Conservation (phyloP, 129 eudicot species). For the Saussurea involucrata region DNA sequence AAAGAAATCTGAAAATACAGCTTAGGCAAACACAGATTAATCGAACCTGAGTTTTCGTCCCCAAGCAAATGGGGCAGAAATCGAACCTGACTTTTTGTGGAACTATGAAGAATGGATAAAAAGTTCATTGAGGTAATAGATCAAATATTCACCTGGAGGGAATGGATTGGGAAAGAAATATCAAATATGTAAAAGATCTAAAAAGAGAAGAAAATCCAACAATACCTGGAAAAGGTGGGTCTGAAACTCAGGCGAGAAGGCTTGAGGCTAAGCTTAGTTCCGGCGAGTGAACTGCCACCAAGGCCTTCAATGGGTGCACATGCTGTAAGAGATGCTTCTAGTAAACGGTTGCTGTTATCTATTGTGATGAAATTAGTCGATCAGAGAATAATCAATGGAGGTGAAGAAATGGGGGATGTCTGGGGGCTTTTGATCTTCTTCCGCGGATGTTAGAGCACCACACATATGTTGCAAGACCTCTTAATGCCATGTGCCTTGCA, state of each 20-base stretch:
- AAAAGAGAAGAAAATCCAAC: too few species aligned
- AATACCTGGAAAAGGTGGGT: conserved; percentile 23
- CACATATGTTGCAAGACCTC: too few species aligned
- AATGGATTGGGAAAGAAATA: too few species aligned
- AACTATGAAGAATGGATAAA: too few species aligned
- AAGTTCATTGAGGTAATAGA: too few species aligned
- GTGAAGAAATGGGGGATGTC: not conserved
- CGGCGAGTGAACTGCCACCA: conserved; percentile 76
- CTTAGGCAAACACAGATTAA: too few species aligned
- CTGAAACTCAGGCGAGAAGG: conserved; percentile 47
- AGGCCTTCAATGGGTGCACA: conserved; percentile 81
- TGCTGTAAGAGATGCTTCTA: conserved; percentile 41
- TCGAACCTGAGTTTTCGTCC: too few species aligned
- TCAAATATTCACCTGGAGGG: too few species aligned
- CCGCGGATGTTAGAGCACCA: conserved; percentile 44
- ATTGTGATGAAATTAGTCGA: conserved; percentile 6
- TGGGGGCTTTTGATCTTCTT: conserved; percentile 23
- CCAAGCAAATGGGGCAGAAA: too few species aligned
- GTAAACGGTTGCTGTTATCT: not conserved
- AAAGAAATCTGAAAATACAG: too few species aligned
- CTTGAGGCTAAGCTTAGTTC: conserved; percentile 74
- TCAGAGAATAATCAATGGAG: conserved; percentile 13
- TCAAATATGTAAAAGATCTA: too few species aligned
- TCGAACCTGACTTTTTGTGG: too few species aligned
- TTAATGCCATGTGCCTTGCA: conserved; percentile 24